Percentiles rank a stretch among this genome's conserved stretches.
Evolutionary conservation across 2,329 filamentous ascomycete genomes (phyloP).

Genomic region (Camillea tinctor): DNA sequence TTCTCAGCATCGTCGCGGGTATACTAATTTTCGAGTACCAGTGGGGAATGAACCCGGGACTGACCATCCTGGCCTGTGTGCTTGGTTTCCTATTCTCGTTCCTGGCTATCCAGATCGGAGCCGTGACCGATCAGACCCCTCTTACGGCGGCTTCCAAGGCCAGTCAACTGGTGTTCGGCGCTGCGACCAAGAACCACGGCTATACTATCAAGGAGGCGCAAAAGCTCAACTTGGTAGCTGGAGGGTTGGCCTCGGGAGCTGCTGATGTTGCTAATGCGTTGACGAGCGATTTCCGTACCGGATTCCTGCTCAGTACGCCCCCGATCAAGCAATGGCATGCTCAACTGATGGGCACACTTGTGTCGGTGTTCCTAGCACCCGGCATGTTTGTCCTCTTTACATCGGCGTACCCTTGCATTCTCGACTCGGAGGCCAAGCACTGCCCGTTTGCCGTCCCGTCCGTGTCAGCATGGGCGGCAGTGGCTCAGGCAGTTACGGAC

Average conservation of each 20-base stretch:
- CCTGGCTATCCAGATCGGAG: conserved; percentile 59
- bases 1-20: conserved; percentile 48
- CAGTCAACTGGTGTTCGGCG: conserved; percentile 66
- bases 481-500: conserved; percentile 61
- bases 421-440: conserved; percentile 43
- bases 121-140: conserved; percentile 61
- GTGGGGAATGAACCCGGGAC: conserved; percentile 55
- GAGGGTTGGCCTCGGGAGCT: conserved; percentile 55
- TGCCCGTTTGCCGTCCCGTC: conserved; percentile 64
- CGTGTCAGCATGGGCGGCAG: conserved; percentile 64
- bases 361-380: conserved; percentile 65
- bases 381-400: conserved; percentile 68
- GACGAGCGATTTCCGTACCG: conserved; percentile 64
- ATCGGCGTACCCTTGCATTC: conserved; percentile 67
- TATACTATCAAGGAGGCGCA: conserved; percentile 53
- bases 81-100: conserved; percentile 62
- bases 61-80: conserved; percentile 55
- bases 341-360: conserved; percentile 60
- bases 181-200: conserved; percentile 56
- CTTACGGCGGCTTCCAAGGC: conserved; percentile 67
- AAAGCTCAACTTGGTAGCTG: conserved; percentile 64
- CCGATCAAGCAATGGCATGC: conserved; percentile 66
- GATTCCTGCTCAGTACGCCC: conserved; percentile 64
- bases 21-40: conserved; percentile 51
- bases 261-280: conserved; percentile 54